Conservation (phyloP, 176 grass and related monocot genomes). For the maize (Zea mays) region Zm-B73-REFERENCE-NAM-5.0 NC_050104.1:11097501-11098000, state of each 20-base stretch:
- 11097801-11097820: background rate
- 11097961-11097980: background rate
- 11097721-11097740: background rate
- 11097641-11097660: conserved; percentile 91
- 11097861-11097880: background rate
- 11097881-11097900: background rate
- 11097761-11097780: conserved; percentile 5
- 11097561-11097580: conserved; percentile 88
- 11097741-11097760: conserved; percentile 11
- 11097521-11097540: conserved; percentile 27
- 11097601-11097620: conserved; percentile 86
- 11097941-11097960: background rate
- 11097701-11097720: background rate
- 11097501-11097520: conserved; percentile 9
- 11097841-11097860: background rate
- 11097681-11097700: background rate
- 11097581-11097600: conserved; percentile 63
- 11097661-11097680: conserved; percentile 95
- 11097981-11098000: background rate
- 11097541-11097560: conserved; percentile 69
- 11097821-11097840: background rate
- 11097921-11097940: background rate
- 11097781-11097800: background rate
- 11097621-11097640: conserved; percentile 67
- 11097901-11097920: background rate